Percentiles rank a stretch among this genome's conserved stretches.
Conservation (phyloP, 306 rosid genomes). For the Inga leiocalycina region DNA sequence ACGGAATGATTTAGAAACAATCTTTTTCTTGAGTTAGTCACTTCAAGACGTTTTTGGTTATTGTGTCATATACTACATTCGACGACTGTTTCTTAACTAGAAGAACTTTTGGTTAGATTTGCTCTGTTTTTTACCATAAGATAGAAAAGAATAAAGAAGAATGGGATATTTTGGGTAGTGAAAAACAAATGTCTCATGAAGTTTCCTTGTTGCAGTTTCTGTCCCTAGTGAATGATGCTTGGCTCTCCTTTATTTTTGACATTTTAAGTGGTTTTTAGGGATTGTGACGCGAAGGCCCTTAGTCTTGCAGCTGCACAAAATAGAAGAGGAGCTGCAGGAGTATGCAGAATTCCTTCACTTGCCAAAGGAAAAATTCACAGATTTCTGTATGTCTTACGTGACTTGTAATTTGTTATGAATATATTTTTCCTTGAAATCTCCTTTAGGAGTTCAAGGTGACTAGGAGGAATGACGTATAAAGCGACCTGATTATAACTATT, state of each 20-base stretch:
- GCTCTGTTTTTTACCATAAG: neutral
- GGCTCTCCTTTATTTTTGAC: conserved; percentile 18
- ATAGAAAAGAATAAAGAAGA: neutral
- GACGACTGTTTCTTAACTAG: neutral
- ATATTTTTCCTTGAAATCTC: neutral
- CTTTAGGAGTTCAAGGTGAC: neutral
- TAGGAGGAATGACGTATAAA: neutral
- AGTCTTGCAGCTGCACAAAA: conserved; percentile 80
- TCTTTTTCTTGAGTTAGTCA: too few species aligned
- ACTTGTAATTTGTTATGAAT: conserved; percentile 1
- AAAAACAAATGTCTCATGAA: neutral
- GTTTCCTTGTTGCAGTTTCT: neutral
- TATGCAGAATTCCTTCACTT: conserved; percentile 70
- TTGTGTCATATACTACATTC: neutral
- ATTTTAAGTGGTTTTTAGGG: conserved; percentile 54
- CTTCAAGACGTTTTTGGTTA: neutral
- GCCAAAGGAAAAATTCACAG: conserved; percentile 51
- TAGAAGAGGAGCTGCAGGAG: conserved; percentile 49
- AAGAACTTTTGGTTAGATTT: neutral
- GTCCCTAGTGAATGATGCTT: neutral
- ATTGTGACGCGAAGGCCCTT: conserved; percentile 95
- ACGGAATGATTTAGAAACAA: neutral
- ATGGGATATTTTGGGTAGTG: neutral
- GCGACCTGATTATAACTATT: neutral
- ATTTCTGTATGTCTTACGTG: conserved; percentile 54